Percentiles rank a stretch among this genome's conserved stretches.
phyloP scores from a whole-genome alignment of 768 basidiomycete genomes.

The Mycena polygramma region DNA sequence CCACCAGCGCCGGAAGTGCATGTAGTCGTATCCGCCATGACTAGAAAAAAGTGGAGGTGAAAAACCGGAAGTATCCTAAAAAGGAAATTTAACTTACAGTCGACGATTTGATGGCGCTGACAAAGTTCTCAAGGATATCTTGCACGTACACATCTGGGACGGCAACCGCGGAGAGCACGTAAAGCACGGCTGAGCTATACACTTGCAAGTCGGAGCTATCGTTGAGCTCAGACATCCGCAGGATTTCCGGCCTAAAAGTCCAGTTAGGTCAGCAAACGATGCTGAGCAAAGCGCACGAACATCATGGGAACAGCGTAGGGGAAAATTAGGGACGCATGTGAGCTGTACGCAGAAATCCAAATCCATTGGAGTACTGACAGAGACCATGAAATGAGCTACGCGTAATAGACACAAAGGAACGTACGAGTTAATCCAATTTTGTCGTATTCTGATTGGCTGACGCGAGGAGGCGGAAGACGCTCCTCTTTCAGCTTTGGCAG shows the following conservation, averaged over 20 bases:
- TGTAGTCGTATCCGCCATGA: constrained; percentile 93
- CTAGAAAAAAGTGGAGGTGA: constrained; percentile 61
- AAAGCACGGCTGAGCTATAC: constrained; percentile 84
- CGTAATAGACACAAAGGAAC: constrained; percentile 39
- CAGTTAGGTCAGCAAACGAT: constrained; percentile 20
- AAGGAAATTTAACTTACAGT: constrained; percentile 59
- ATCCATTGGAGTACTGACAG: constrained; percentile 81
- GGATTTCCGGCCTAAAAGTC: constrained; percentile 79
- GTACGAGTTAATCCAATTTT: constrained; percentile 88
- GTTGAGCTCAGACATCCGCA: constrained; percentile 91
- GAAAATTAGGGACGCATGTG: constrained; percentile 81
- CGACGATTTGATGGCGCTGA: constrained; percentile 82
- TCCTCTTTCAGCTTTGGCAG: constrained; percentile 80
- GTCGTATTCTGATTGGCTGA: constrained; percentile 91
- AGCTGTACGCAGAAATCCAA: constrained; percentile 81
- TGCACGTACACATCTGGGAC: constrained; percentile 76
- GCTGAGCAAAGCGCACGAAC: constrained; percentile 58
- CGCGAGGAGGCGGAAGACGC: constrained; percentile 87
- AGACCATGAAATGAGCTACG: constrained; percentile 33
- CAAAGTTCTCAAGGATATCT: constrained; percentile 70
- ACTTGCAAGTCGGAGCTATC: constrained; percentile 87
- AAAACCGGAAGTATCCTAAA: constrained; percentile 23
- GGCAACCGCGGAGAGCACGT: constrained; percentile 86
- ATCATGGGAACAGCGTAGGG: constrained; percentile 84
- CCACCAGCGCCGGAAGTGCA: constrained; percentile 87